Percentiles rank a stretch among this genome's conserved stretches.
These are phyloP conservation scores for Carex pumila DNA, from an alignment of 176 grass and related monocot genomes.

Conservation along the genomic window DNA sequence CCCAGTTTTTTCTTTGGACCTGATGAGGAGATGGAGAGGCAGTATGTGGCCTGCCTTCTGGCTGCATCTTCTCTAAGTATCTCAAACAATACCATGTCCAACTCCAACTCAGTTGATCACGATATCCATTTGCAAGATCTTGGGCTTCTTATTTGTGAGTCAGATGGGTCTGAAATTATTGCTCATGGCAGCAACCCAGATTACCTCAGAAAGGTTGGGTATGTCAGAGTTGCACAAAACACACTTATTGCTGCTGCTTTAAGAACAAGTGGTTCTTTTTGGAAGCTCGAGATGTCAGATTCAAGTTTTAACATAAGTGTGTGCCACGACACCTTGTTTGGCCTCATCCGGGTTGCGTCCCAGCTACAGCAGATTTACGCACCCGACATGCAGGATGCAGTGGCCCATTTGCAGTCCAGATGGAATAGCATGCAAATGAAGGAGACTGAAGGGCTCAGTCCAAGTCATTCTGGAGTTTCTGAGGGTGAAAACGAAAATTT, in stretches of 20 bases:
- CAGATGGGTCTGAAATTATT: conserved; percentile 37
- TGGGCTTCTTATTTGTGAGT: conserved; percentile 70
- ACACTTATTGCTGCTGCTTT: conserved; percentile 57
- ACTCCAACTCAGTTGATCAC: conserved; percentile 46
- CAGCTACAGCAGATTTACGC: conserved; percentile 90
- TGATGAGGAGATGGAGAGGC: conserved; percentile 12
- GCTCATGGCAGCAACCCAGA: conserved; percentile 43
- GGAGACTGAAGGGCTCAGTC: conserved; percentile 27
- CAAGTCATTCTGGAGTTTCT: conserved; percentile 37
- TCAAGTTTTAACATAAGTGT: conserved; percentile 67
- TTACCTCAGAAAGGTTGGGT: conserved; percentile 58
- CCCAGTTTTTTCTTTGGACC: conserved; percentile 26
- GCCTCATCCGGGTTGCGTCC: conserved; percentile 49
- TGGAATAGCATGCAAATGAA: conserved; percentile 79
- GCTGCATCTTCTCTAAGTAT: conserved; percentile 89
- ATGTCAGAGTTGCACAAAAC: conserved; percentile 60
- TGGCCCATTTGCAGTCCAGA: conserved; percentile 92
- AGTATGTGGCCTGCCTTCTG: conserved; percentile 64
- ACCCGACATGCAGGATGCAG: conserved; percentile 75
- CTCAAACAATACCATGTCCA: conserved; percentile 45
- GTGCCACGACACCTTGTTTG: conserved; percentile 72
- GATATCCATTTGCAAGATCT: conserved; percentile 78
- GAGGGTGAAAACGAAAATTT: conserved; percentile 34
- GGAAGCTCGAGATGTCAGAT: conserved; percentile 81
- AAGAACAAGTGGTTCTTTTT: conserved; percentile 44